These are phyloP conservation scores for Aspergillus calidoustus DNA, from an alignment of 2,329 filamentous ascomycete genomes.

Conservation along the genomic window DNA sequence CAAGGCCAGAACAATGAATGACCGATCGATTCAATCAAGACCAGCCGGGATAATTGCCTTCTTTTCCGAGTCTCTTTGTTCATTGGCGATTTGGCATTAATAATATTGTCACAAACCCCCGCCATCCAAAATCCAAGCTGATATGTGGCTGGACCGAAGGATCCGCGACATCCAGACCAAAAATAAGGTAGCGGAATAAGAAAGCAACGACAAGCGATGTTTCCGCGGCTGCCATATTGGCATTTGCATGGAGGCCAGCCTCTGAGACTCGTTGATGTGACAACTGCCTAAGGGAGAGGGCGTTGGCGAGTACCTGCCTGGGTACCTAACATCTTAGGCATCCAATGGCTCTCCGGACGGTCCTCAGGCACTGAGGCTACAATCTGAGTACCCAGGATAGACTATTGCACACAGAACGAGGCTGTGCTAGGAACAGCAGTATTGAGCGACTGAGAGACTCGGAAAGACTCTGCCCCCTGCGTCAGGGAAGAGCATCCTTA, in stretches of 20 bases:
- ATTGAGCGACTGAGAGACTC: neutral
- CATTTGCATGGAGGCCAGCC: neutral
- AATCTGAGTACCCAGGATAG: neutral
- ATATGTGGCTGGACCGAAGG: slow-evolving; percentile 24
- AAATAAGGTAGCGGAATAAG: slow-evolving; percentile 11
- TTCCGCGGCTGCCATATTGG: slow-evolving; percentile 1
- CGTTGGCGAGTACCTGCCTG: neutral
- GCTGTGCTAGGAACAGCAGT: neutral
- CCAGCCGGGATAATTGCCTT: neutral
- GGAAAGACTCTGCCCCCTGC: slow-evolving; percentile 2
- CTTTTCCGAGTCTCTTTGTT: neutral
- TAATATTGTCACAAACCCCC: slow-evolving; percentile 12
- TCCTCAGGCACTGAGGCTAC: slow-evolving; percentile 2
- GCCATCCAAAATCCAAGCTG: slow-evolving; percentile 15
- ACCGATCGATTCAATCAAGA: neutral
- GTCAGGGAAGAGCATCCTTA: neutral
- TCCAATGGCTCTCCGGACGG: neutral
- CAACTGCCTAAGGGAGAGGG: neutral
- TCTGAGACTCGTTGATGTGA: neutral
- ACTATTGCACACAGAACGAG: slow-evolving; percentile 9
- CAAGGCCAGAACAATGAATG: neutral
- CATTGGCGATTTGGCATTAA: neutral
- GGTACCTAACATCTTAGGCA: slow-evolving; percentile 11
- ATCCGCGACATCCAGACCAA: slow-evolving; percentile 25
- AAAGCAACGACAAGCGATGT: slow-evolving; percentile 3